Percentiles rank a stretch among this genome's conserved stretches.
Conservation (phyloP, 257 asterid species). For the Solanum chiquidenum region DNA sequence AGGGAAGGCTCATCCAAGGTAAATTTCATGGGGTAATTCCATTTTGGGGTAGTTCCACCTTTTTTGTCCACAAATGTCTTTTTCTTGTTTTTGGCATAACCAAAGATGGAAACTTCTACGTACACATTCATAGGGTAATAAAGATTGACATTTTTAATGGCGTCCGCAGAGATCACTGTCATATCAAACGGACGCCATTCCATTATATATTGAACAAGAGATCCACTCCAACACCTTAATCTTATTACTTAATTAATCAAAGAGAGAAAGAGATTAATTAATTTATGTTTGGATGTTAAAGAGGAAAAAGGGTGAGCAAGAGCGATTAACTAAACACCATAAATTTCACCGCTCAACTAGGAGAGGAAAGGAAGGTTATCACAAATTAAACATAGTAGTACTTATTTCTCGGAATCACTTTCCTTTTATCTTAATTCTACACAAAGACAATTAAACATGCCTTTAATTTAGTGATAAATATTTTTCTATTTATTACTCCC, state of each 20-base stretch:
- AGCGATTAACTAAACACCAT: neutral
- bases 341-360: neutral
- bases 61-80: conserved; percentile 35
- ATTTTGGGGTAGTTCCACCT: conserved; percentile 34
- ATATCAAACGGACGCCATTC: conserved; percentile 40
- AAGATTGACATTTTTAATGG: conserved; percentile 31
- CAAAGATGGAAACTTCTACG: conserved; percentile 35
- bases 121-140: conserved; percentile 50
- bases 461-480: neutral
- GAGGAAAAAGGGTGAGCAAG: neutral
- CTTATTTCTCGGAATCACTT: neutral
- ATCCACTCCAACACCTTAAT: neutral
- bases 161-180: conserved; percentile 34
- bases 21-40: conserved; percentile 48
- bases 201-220: conserved; percentile 11
- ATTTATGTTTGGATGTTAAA: neutral
- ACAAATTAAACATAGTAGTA: neutral
- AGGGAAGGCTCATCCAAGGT: neutral
- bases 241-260: neutral
- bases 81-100: conserved; percentile 34
- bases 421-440: neutral
- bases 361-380: neutral
- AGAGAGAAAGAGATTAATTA: neutral
- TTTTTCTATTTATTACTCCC: too few species aligned
- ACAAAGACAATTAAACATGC: neutral